phyloP scores from a whole-genome alignment of 2,329 filamentous ascomycete species.

The Fusarium anthophilum region DNA sequence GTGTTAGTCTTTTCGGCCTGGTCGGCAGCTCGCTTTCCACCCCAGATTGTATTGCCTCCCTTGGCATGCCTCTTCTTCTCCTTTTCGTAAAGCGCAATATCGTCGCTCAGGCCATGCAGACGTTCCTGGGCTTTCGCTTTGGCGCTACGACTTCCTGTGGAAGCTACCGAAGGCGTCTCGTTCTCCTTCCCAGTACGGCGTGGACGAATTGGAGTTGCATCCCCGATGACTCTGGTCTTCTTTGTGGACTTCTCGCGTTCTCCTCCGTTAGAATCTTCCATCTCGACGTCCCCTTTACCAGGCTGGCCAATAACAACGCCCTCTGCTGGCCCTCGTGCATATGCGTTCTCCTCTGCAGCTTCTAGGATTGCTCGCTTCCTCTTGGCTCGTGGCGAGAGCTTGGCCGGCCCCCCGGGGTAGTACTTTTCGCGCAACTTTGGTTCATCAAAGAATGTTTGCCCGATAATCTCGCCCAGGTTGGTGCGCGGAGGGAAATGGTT shows the following conservation, averaged over 20 bases:
- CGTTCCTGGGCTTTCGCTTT: constrained; percentile 85
- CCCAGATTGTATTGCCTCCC: constrained; percentile 62
- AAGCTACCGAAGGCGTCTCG: constrained; percentile 73
- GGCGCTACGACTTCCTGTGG: constrained; percentile 82
- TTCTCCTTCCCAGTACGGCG: constrained; percentile 79
- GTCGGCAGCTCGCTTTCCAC: constrained; percentile 70
- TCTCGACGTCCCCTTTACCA: constrained; percentile 50
- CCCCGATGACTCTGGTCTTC: constrained; percentile 34
- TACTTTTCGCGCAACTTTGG: constrained; percentile 70
- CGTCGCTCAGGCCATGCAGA: constrained; percentile 79
- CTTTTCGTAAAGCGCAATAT: constrained; percentile 91
- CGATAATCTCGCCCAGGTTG: constrained; percentile 92
- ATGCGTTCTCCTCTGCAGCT: constrained; percentile 61
- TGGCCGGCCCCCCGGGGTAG: constrained; percentile 68
- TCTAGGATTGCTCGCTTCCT: constrained; percentile 62
- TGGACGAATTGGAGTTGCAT: constrained; percentile 52
- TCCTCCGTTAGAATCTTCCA: constrained; percentile 57
- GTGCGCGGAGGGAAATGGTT: constrained; percentile 88
- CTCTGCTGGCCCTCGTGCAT: constrained; percentile 57
- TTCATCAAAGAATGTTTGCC: constrained; percentile 83
- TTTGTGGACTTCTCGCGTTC: constrained; percentile 45
- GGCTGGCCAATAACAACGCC: constrained; percentile 57
- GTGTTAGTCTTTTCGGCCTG: constrained; percentile 62
- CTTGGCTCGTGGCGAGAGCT: constrained; percentile 54
- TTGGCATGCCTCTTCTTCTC: constrained; percentile 80